A percentile compares a stretch with the other conserved stretches of the same genome.
phyloP scores from a whole-genome alignment of 257 asterid genomes.

The Fraxinus anomala region DNA sequence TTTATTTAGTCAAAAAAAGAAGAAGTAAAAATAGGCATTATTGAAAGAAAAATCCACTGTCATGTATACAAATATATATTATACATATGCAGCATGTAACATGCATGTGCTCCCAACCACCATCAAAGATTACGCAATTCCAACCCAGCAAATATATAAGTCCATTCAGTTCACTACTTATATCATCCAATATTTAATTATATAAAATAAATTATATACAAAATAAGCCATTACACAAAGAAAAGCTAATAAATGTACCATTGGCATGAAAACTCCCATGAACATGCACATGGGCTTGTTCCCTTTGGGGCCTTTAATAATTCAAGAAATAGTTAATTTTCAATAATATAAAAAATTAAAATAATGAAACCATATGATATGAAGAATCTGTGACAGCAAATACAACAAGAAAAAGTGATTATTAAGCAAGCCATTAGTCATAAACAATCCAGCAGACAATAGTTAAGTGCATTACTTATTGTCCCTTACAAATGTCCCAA shows the following conservation, averaged over 20 bases:
- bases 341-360: not conserved
- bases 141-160: no score
- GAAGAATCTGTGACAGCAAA: not conserved
- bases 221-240: not conserved
- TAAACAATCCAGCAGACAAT: conserved; percentile 10
- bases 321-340: not conserved
- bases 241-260: not conserved
- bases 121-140: not conserved
- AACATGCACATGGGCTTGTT: conserved; percentile 23
- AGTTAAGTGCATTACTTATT: conserved; percentile 13
- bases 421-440: conserved; percentile 7
- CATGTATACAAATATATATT: conserved; percentile 2
- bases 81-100: conserved; percentile 5
- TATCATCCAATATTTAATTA: not conserved
- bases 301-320: conserved; percentile 8
- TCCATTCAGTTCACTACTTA: no score
- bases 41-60: not conserved
- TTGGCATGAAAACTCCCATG: conserved; percentile 1
- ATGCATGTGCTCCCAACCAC: conserved; percentile 23
- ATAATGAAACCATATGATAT: not conserved
- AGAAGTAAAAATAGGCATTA: not conserved
- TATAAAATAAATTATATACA: not conserved
- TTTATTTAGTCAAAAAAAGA: not conserved
- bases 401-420: not conserved
- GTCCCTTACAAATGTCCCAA: conserved; percentile 19